phyloP scores from a whole-genome alignment of 176 grass and related monocot genomes.

The Aegilops sharonensis region DNA sequence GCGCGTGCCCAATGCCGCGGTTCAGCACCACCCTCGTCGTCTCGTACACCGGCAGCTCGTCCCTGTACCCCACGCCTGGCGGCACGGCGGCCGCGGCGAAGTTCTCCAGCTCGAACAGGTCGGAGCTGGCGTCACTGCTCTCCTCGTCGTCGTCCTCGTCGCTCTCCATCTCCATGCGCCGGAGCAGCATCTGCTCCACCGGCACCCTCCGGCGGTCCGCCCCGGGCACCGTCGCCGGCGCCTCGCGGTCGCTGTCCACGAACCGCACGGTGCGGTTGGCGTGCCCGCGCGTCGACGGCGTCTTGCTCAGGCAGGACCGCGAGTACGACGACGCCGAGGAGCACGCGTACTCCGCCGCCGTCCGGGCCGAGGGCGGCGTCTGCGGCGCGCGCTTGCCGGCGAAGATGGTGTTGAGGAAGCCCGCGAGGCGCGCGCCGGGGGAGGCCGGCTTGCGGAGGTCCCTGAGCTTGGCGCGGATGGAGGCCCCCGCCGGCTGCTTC shows the following conservation, averaged over 20 bases:
- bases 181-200: slow-evolving; percentile 57
- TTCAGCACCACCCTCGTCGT: slow-evolving; percentile 65
- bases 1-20: slow-evolving; percentile 45
- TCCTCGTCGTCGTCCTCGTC: slow-evolving; percentile 71
- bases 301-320: slow-evolving; percentile 91
- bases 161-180: slow-evolving; percentile 59
- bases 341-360: slow-evolving; percentile 49
- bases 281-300: slow-evolving; percentile 64
- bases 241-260: slow-evolving; percentile 44
- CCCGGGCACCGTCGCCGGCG: slow-evolving; percentile 1
- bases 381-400: slow-evolving; percentile 35
- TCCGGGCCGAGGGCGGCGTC: not conserved
- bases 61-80: slow-evolving; percentile 31
- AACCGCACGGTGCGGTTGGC: slow-evolving; percentile 80
- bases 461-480: slow-evolving; percentile 68
- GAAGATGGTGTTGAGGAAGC: slow-evolving; percentile 88
- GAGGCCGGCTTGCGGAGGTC: slow-evolving; percentile 82
- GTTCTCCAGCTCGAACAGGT: slow-evolving; percentile 96
- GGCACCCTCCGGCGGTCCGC: slow-evolving; percentile 30
- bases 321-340: slow-evolving; percentile 79
- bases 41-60: slow-evolving; percentile 98
- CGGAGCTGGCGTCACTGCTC: slow-evolving; percentile 91
- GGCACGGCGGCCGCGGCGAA: slow-evolving; percentile 41
- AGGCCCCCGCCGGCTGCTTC: slow-evolving; percentile 48
- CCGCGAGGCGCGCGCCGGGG: slow-evolving; percentile 69